Evolutionary conservation across 352 stramenopile genomes (phyloP), one percentile per base, ranked within the genome.

Genomic region (Globisporangium sylvaticum): DNA sequence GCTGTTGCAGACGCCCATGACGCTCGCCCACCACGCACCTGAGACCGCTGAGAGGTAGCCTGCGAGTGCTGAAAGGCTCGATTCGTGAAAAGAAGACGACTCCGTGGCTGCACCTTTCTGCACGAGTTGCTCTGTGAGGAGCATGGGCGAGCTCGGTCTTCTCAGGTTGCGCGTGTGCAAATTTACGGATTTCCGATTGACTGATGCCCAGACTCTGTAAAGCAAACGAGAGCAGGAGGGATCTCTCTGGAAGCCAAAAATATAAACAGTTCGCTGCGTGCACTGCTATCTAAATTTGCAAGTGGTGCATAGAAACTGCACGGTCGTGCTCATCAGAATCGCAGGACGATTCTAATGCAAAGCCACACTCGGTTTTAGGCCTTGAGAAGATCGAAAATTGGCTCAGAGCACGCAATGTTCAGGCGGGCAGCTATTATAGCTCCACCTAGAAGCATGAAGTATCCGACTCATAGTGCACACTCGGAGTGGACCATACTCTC

Each of bases 1-100:
- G 29, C 68, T 75, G 62, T 66, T 75, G 59, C 59, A 65, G 14
- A 73, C 29, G 20, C 60, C 71, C 31, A 61, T 50, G 6, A n/a
- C 20, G 20, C 44, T 52, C 44, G 44, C 25, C 20, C 34, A 25
- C 44, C 34, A 46, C 39, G 10, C 32, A 9, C 27, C 37, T 29
- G 37, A 44, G 12, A 44, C 37, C 37, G 14, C 24, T 57, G 24
- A 44, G 14, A 44, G 37, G 37, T 44, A 44, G 37, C 37, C 48
- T 55, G 22, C 9, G 25, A 25, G 48, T 31, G 48, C 8, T 55
- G 48, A 27, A 31, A 25, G 22, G 15, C 48, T 29, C 37, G 12
- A 7, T 18, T 18, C 10, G 37, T 0, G 2, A 20, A 44, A 44
- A 44, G 37, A 44, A 12, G 37, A 44, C 14, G 14, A 44, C 2